Evolutionary conservation across 257 asterid genomes (phyloP).

Genomic region (Cynanchum wilfordii): DNA sequence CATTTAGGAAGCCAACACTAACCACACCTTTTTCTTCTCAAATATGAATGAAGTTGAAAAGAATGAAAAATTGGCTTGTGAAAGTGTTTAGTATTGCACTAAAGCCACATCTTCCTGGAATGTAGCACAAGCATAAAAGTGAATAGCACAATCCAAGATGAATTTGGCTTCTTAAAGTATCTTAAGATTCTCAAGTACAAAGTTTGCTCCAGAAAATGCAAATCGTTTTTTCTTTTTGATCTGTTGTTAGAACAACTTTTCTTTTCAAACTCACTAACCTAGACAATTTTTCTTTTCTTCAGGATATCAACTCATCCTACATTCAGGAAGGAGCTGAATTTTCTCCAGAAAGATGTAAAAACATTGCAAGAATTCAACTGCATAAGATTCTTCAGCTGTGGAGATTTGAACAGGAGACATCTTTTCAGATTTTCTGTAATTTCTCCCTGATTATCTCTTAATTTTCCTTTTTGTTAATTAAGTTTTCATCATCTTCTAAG

Average conservation of each 20-base stretch:
- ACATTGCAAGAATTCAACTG: too few species aligned
- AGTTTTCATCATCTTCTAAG: neutral
- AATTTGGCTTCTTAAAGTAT: neutral
- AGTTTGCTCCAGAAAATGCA: neutral
- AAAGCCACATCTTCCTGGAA: neutral
- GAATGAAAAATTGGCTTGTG: neutral
- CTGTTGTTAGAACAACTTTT: neutral
- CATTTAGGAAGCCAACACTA: neutral
- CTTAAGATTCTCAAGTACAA: neutral
- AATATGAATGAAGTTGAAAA: neutral
- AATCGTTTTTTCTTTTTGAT: neutral
- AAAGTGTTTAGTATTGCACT: neutral
- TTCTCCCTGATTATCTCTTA: neutral
- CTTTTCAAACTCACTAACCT: neutral
- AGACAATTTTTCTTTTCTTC: neutral
- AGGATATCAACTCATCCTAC: neutral
- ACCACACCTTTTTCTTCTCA: neutral
- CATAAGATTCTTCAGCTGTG: neutral
- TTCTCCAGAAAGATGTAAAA: neutral
- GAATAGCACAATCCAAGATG: neutral
- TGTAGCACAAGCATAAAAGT: neutral
- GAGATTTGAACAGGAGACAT: neutral
- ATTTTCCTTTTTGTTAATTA: neutral
- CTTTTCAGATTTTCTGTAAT: neutral
- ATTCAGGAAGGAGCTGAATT: neutral